These are phyloP conservation scores for Cornus suecica DNA, from an alignment of 148 eudicot species.

Conservation along the genomic window DNA sequence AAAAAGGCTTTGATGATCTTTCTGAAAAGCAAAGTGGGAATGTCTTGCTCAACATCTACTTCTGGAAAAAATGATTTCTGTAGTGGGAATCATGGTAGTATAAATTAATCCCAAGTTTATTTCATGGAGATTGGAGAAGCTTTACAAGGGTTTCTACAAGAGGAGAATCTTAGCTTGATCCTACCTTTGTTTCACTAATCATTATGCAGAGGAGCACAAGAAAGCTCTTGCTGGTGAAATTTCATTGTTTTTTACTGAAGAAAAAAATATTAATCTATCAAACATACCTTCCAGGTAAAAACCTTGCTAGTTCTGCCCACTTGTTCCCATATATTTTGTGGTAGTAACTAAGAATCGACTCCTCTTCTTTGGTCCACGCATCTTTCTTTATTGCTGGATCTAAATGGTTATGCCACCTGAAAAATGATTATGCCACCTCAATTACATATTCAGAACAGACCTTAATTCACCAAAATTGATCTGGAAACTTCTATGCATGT, in stretches of 20 bases:
- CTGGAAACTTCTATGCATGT: too few species aligned
- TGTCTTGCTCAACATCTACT: background rate
- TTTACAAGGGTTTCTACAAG: background rate
- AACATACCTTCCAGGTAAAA: conserved; percentile 86
- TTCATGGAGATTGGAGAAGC: too few species aligned
- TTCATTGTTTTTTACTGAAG: background rate
- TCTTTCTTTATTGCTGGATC: conserved; percentile 80
- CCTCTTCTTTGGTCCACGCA: conserved; percentile 80
- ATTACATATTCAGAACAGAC: too few species aligned
- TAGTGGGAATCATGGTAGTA: too few species aligned
- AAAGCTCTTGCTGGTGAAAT: background rate
- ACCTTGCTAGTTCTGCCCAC: conserved; percentile 84
- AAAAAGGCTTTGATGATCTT: background rate
- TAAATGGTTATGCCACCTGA: conserved; percentile 89
- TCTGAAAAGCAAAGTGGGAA: background rate
- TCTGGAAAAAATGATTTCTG: too few species aligned
- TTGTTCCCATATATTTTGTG: conserved; percentile 73
- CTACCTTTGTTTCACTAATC: background rate
- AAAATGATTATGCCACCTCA: too few species aligned
- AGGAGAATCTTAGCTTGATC: too few species aligned
- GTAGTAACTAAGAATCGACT: conserved; percentile 49
- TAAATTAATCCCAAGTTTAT: too few species aligned
- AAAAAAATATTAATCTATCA: background rate
- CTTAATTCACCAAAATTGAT: too few species aligned
- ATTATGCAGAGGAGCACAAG: background rate